These are phyloP conservation scores for Diaporthe vaccinii DNA, from an alignment of 2,329 filamentous ascomycete species.

Conservation along the genomic window DNA sequence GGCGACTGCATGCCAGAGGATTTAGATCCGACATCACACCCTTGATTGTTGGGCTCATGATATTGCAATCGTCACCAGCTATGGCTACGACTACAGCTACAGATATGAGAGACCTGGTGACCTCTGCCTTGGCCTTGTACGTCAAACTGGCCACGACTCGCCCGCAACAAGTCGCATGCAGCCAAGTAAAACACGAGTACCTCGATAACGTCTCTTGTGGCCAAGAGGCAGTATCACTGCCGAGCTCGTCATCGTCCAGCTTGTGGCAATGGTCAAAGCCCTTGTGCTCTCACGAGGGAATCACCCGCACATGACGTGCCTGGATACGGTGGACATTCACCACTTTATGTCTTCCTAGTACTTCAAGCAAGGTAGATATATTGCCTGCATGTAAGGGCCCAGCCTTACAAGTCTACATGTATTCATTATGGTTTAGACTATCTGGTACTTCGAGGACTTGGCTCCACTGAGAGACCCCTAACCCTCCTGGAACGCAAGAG, in stretches of 20 bases:
- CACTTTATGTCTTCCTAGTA: not conserved
- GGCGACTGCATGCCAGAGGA: not conserved
- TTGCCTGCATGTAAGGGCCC: not conserved
- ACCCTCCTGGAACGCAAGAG: not conserved
- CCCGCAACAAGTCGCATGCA: not conserved
- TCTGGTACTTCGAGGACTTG: not conserved
- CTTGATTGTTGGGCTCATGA: not conserved
- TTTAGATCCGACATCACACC: not conserved
- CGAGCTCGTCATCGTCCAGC: constrained; percentile 15
- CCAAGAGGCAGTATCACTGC: constrained; percentile 2
- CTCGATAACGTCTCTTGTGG: not conserved
- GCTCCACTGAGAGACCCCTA: not conserved
- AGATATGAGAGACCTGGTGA: too few species aligned
- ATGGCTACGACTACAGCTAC: not conserved
- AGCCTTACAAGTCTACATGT: not conserved
- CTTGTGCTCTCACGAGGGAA: not conserved
- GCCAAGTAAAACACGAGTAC: not conserved
- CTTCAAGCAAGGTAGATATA: not conserved
- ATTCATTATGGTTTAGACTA: not conserved
- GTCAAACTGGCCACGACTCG: constrained; percentile 2
- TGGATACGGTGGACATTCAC: not conserved
- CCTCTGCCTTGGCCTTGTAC: not conserved
- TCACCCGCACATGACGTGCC: not conserved
- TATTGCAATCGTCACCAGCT: not conserved
- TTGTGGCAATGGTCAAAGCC: not conserved